Conservation (phyloP, 2,329 filamentous ascomycete species). For the Hymenoscyphus fraxineus region DNA sequence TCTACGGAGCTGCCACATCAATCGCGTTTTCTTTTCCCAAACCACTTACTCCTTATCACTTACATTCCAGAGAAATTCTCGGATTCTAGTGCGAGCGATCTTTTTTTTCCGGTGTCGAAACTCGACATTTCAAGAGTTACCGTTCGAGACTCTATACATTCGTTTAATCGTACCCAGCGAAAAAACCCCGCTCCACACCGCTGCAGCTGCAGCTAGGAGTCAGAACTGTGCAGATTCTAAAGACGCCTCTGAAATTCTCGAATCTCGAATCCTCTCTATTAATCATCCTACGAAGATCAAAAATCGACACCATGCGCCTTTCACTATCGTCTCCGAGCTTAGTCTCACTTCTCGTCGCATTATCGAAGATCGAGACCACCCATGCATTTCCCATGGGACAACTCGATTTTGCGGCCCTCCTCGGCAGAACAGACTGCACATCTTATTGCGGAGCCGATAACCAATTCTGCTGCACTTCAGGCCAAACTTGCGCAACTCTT, state of each 20-base stretch:
- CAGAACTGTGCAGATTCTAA: not conserved
- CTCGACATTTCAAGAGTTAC: not conserved
- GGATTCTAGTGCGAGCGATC: not conserved
- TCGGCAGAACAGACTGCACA: slow-evolving; percentile 38
- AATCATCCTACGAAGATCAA: not conserved
- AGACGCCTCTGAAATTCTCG: not conserved
- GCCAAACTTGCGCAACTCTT: slow-evolving; percentile 49
- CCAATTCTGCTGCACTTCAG: slow-evolving; percentile 51
- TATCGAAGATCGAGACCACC: slow-evolving; percentile 37
- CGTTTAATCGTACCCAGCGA: not conserved
- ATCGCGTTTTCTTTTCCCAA: not conserved
- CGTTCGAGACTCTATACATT: not conserved
- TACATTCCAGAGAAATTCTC: not conserved
- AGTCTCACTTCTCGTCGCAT: slow-evolving; percentile 37
- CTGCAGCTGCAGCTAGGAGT: slow-evolving; percentile 3
- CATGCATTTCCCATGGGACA: slow-evolving; percentile 42
- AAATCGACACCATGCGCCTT: slow-evolving; percentile 37
- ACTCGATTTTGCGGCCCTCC: slow-evolving; percentile 9
- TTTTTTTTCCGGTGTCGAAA: not conserved
- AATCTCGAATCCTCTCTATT: slow-evolving; percentile 12
- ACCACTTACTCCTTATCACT: not conserved
- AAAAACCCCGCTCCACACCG: not conserved
- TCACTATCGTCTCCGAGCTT: slow-evolving; percentile 31
- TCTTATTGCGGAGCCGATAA: slow-evolving; percentile 52
- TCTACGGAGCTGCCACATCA: not conserved